Evolutionary conservation across 306 rosid species (phyloP), one percentile per base, ranked within the genome.

Genomic region (Begonia fuchsioides): DNA sequence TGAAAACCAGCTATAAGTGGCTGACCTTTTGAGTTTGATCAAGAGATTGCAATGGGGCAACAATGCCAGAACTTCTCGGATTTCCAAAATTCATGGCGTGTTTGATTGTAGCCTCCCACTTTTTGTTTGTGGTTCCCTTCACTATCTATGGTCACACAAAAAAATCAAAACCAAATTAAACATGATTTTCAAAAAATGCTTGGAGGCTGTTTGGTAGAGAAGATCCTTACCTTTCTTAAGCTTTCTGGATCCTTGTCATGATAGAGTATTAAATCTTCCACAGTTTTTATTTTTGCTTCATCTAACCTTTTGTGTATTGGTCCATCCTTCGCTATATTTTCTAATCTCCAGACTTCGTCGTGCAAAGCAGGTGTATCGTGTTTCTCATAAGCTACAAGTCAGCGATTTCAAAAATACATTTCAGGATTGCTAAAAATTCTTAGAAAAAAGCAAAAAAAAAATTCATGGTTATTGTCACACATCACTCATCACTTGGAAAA

Each of bases 71-170:
- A 59, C 58, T 51, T 9, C 51, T 65, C 52, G 65, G n/a, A n/a
- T n/a, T n/a, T n/a, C n/a, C n/a, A 72, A 93, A 86, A 8, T 93
- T 86, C 74, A 79, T 86, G 57, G 93, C 96, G 65, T 86, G 96
- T 62, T 86, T 93, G 66, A 82, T 72, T 5, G 96, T 86, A 17
- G 72, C 82, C 68, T 86, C 93, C 96, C 96, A 86, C 96, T 81
- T 86, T 58, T 88, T 76, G 57, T 86, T 81, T 38, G 96, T 81
- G 90, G 82, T 86, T 56, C 96, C 96, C 38, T 88, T 86, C 9
- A 93, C 96, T 44, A 79, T 70, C 93, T 26, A 4, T 26, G 5
- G 7, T 26, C 35, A 26, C 35, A 26, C 35, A 26, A 26, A 6
- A 26, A 26, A 26, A 26, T 26, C 35, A 26, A 26, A 26, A 26